phyloP scores from a whole-genome alignment of 805 yeast genomes.

The Maudiozyma saulgeensis region DNA sequence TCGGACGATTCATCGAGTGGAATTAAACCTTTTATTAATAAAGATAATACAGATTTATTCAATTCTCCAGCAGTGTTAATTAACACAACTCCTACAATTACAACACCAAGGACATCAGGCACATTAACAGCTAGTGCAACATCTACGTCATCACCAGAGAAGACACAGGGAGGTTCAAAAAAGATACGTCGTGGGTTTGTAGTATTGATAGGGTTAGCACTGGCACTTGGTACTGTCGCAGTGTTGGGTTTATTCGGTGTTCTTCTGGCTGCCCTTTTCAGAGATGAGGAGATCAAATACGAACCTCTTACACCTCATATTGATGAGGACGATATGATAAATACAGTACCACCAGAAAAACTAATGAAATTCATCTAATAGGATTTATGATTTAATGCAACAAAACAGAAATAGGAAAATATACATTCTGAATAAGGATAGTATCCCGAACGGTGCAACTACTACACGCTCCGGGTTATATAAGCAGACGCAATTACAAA shows the following conservation, averaged over 20 bases:
- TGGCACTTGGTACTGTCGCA: constrained; percentile 45
- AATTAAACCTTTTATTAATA: constrained; percentile 25
- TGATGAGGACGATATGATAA: constrained; percentile 51
- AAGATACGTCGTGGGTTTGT: constrained; percentile 47
- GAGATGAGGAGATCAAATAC: constrained; percentile 33
- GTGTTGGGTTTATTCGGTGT: constrained; percentile 35
- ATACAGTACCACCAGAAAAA: constrained; percentile 52
- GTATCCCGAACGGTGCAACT: no score
- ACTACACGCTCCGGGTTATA: no score
- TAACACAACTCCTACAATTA: constrained; percentile 7
- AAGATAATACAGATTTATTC: constrained; percentile 29
- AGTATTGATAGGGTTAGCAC: constrained; percentile 59
- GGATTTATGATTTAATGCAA: no score
- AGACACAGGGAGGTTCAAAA: constrained; percentile 7
- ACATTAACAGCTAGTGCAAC: constrained; percentile 8
- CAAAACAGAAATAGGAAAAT: not conserved
- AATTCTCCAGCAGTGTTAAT: constrained; percentile 20
- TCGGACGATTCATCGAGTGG: not conserved
- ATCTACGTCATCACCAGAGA: constrained; percentile 6
- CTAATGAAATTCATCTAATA: constrained; percentile 32
- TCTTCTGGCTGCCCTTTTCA: constrained; percentile 27
- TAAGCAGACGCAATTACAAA: no score
- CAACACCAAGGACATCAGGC: constrained; percentile 7
- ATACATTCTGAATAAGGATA: no score
- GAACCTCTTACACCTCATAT: constrained; percentile 44